Evolutionary conservation across 192 early-diverging fungal genomes (phyloP), one percentile per base, ranked within the genome.

Genomic region (Chytriomyces sp.): DNA sequence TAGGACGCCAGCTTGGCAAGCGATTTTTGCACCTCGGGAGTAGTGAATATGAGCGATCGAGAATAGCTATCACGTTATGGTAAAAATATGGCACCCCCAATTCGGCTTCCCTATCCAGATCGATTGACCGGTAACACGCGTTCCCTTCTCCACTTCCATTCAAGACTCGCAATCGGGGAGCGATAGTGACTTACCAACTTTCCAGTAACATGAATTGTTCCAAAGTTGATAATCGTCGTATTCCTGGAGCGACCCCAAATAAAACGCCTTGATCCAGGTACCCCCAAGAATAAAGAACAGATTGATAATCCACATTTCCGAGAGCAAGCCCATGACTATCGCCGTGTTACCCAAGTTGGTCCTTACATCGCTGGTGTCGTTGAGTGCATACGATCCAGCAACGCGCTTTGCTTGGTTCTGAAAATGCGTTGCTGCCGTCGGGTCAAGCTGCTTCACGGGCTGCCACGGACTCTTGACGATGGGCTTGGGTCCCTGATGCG

Each of bases 131-230:
- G n/a, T n/a, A n/a, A n/a, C n/a, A n/a, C n/a, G n/a, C n/a, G n/a
- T n/a, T n/a, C n/a, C n/a, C n/a, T n/a, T n/a, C n/a, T n/a, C n/a
- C n/a, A n/a, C n/a, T n/a, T n/a, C n/a, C n/a, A n/a, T n/a, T n/a
- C n/a, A n/a, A n/a, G n/a, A n/a, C n/a, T n/a, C n/a, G n/a, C n/a
- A n/a, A 32, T 39, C 34, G 14, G 14, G 10, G 3, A 17, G 17
- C 39, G n/a, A 14, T 63, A 38, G 12, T 34, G 5, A 76, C 75
- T 28, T 55, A 86, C 84, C 79, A 37, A 87, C 52, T 66, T 87
- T 87, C 86, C 86, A 87, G 63, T 74, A 85, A 77, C 86, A 87
- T 4, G 77, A 41, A 28, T 44, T 52, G 77, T 85, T 84, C 86
- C 86, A 87, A n/a, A 85, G 52, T 41, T 79, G 65, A 53, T 60